Base-by-base conservation (phyloP, 345 rosid genomes). In the Citrus medica region DNA sequence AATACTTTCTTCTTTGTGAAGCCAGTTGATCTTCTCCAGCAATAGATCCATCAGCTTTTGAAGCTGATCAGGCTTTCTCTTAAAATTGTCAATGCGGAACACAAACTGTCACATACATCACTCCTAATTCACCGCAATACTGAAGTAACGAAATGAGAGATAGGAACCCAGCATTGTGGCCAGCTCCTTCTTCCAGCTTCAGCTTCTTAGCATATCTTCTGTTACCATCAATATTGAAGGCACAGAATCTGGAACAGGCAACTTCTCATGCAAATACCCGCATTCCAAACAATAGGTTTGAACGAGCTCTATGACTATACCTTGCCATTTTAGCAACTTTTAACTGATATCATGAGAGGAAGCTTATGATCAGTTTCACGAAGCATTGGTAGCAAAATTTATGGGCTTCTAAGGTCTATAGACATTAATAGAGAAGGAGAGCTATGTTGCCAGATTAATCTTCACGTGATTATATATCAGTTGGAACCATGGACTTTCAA, bases 211-310 rank as follows among this genome's bases (percentile, higher is more conserved):
- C 42, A 38, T 38, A 38, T 38, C 42, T 38, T 38, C 42, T 38
- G 42, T 38, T 9, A 16, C 94, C 97, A 74, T 87, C 97, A 93
- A 88, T 92, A 82, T 89, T 90, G 81, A 92, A 87, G 68, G 94
- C 92, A 28, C n/a, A 92, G 77, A 68, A 88, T 74, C 17, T 79
- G 77, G 69, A 89, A 87, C 67, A 89, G 48, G 70, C 81, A 87
- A 74, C 79, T 87, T 69, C 89, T 87, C 24, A 86, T 35, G 42
- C 80, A 70, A 69, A 74, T 56, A 56, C 73, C 66, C 69, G 88
- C 30, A 60, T 55, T 51, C 71, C 79, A 1, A 83, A 32, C 51
- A 80, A 27, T 32, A 51, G 84, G 37, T n/a, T 71, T 33, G 59
- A 62, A 40, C 17, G 33, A 5, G 78, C 77, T 78, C 76, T 66